These are phyloP conservation scores for Plasmodium reichenowi DNA, from an alignment of 169 alveolate species.

Conservation along the genomic window DNA sequence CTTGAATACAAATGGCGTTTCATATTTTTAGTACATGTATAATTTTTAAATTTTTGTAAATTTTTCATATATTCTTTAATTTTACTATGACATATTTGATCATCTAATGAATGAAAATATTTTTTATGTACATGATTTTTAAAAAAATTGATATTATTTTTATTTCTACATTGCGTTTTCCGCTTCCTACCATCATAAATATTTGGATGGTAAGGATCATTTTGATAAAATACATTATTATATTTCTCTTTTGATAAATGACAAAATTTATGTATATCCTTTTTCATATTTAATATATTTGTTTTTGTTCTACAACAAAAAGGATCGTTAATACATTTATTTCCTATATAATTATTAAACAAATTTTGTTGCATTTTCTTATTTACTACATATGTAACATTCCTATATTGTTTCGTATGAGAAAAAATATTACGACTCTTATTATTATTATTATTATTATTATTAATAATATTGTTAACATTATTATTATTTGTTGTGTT, in stretches of 20 bases:
- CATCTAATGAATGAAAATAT: background rate
- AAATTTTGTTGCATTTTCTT: too few relatives aligned
- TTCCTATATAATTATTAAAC: too few relatives aligned
- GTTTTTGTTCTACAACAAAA: too few relatives aligned
- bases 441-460: background rate
- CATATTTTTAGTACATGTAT: background rate
- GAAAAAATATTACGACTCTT: background rate
- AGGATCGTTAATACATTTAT: too few relatives aligned
- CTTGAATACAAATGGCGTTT: too few relatives aligned
- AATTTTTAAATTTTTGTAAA: background rate
- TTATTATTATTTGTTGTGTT: conserved; percentile 5
- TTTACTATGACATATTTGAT: background rate
- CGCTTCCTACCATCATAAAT: too few relatives aligned
- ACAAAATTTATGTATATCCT: background rate
- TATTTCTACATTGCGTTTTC: background rate
- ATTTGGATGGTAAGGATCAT: too few relatives aligned
- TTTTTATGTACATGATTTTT: background rate
- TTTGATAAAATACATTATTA: background rate
- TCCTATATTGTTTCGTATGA: too few relatives aligned
- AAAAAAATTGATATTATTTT: background rate
- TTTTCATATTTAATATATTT: background rate
- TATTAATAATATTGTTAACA: conserved; percentile 1
- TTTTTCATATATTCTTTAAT: background rate
- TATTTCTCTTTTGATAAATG: background rate
- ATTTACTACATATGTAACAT: too few relatives aligned